These are phyloP conservation scores for Tephrocybe rancida DNA, from an alignment of 768 basidiomycete genomes.

Conservation along the genomic window DNA sequence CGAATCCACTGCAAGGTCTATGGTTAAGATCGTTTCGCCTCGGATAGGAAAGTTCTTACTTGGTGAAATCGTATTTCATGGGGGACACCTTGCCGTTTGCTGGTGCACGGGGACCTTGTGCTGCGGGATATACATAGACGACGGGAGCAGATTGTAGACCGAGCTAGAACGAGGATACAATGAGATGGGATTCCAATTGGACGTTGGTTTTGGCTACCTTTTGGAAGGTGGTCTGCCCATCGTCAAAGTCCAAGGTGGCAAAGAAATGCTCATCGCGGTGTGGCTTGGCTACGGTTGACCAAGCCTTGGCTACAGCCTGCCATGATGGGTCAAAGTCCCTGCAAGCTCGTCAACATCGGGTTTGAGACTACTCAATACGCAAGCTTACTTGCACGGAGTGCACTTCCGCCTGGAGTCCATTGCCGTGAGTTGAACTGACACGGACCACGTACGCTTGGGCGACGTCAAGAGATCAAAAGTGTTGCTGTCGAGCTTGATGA, in stretches of 20 bases:
- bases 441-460: conserved; percentile 83
- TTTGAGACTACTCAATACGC: neutral
- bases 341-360: conserved; percentile 13
- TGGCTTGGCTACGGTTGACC: conserved; percentile 60
- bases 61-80: conserved; percentile 76
- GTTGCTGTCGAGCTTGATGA: conserved; percentile 78
- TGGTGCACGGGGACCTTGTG: conserved; percentile 68
- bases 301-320: conserved; percentile 82
- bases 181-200: neutral
- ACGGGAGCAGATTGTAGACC: conserved; percentile 84
- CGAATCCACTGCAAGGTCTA: conserved; percentile 68
- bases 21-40: neutral
- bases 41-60: conserved; percentile 42
- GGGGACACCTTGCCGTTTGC: conserved; percentile 56
- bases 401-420: conserved; percentile 81
- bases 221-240: conserved; percentile 76
- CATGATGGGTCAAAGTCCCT: conserved; percentile 89
- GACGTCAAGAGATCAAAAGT: conserved; percentile 78
- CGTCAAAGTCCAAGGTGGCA: conserved; percentile 86
- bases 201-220: conserved; percentile 47
- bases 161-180: conserved; percentile 48
- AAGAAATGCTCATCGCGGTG: conserved; percentile 90
- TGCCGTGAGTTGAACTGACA: conserved; percentile 89
- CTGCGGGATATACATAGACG: conserved; percentile 73
- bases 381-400: conserved; percentile 85